Evolutionary conservation across 2,329 filamentous ascomycete species (phyloP), one percentile per base, ranked within the genome.

Genomic region (Botrytis pseudocinerea): DNA sequence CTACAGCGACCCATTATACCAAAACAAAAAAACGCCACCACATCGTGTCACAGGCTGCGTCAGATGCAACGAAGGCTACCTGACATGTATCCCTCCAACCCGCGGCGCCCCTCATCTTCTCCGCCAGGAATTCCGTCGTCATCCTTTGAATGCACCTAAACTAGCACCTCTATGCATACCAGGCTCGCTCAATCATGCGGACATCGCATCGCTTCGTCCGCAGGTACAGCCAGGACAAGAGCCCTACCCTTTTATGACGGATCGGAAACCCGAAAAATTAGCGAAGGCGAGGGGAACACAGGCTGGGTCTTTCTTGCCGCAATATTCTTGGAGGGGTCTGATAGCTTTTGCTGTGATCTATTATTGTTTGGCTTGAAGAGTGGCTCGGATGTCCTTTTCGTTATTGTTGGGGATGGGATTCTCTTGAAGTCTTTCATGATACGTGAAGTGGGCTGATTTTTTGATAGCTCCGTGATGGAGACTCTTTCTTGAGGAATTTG

Each of bases 91-190:
- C 2, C 48, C 48, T 6, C 25, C 35, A 3, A 18, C 18, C 35
- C 18, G 3, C 38, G 48, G 3, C n/a, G 48, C 57, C 2, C 48
- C 48, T 22, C n/a, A 35, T 25, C 18, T 10, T 10, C 48, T 69
- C 48, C 65, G 48, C n/a, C 5, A 57, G 54, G 25, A 44, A 9
- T 69, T 69, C n/a, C 65, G 65, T 28, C 35, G 65, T 14, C 65
- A 35, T 22, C 65, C 35, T 12, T 42, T 68, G 9, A n/a, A 51
- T 48, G 32, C 68, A n/a, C 64, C 64, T 6, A 68, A 8, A 28
- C 8, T 18, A 22, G 32, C 48, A 32, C 65, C 48, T 6, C 7
- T 42, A 1, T n/a, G 32, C 7, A n/a, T 42, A 7, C 48, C 14
- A 48, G 18, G 40, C 35, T 32, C 35, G 1, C 48, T 68, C 1